phyloP scores from a whole-genome alignment of 2,329 filamentous ascomycete species.

The Ilyonectria sp. region DNA sequence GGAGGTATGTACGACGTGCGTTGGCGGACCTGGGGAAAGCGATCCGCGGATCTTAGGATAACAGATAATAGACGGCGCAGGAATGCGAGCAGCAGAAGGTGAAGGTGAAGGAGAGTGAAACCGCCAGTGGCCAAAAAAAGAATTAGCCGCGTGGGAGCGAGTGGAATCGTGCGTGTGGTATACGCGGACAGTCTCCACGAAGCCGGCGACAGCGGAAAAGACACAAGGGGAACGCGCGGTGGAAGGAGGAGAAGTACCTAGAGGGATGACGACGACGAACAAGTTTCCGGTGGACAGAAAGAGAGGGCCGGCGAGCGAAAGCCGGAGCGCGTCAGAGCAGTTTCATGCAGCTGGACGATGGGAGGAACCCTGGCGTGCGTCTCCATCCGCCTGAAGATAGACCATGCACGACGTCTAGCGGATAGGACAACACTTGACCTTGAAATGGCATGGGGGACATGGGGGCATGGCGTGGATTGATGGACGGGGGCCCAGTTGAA shows the following conservation, averaged over 20 bases:
- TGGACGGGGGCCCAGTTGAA: not conserved
- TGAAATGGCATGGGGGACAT: not conserved
- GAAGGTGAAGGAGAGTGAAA: not conserved
- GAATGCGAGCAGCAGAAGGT: not conserved
- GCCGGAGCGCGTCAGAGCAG: conserved; percentile 7
- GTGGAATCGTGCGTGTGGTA: conserved; percentile 1
- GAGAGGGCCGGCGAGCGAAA: not conserved
- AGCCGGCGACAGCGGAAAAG: not conserved
- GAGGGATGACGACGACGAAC: not conserved
- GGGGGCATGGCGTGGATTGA: too few relatives aligned
- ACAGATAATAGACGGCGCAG: not conserved
- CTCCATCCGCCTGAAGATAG: too few relatives aligned
- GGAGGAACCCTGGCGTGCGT: not conserved
- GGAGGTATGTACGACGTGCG: not conserved
- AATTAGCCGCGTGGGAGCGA: conserved; percentile 3
- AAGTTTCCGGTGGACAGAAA: not conserved
- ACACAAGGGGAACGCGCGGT: not conserved
- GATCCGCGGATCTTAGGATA: not conserved
- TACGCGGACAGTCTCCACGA: conserved; percentile 2
- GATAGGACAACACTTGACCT: too few relatives aligned
- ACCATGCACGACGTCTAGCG: too few relatives aligned
- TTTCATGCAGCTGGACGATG: conserved; percentile 4
- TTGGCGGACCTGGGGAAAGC: not conserved
- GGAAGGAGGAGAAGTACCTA: not conserved
- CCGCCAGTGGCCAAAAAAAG: not conserved